Evolutionary conservation across 352 stramenopile species (phyloP).

Genomic region (Plasmopara viticola): DNA sequence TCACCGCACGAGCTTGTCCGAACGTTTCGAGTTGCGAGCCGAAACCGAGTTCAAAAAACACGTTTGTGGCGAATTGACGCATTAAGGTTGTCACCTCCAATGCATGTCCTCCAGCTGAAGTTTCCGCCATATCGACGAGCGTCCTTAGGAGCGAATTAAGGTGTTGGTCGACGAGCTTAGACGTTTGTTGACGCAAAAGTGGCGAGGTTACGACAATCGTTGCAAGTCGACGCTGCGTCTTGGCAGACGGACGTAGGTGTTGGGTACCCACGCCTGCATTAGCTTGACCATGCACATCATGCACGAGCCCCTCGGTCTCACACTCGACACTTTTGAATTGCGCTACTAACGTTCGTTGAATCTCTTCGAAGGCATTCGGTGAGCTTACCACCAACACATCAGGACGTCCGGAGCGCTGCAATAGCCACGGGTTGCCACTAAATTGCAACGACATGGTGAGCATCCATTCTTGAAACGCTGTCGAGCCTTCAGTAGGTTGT

Average conservation of each 20-base stretch:
- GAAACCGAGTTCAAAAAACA: conserved; percentile 31
- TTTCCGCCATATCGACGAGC: conserved; percentile 11
- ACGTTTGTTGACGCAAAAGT: conserved; percentile 33
- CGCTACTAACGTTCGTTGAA: conserved; percentile 28
- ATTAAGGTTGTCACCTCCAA: conserved; percentile 29
- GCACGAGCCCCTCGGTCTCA: conserved; percentile 5
- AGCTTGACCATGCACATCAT: conserved; percentile 14
- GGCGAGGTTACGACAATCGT: conserved; percentile 68
- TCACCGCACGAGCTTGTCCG: conserved; percentile 8
- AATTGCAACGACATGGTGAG: conserved; percentile 15
- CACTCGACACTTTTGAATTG: conserved; percentile 40
- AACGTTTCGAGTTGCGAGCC: conserved; percentile 20
- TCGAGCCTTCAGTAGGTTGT: conserved; percentile 9
- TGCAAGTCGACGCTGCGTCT: conserved; percentile 25
- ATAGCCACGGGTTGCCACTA: conserved; percentile 20
- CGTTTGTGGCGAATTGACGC: conserved; percentile 22
- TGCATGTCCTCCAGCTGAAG: not conserved
- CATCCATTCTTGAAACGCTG: conserved; percentile 21
- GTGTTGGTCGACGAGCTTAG: conserved; percentile 23
- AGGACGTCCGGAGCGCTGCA: conserved; percentile 14
- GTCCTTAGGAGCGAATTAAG: conserved; percentile 17
- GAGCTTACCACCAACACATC: conserved; percentile 27
- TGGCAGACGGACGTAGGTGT: conserved; percentile 9
- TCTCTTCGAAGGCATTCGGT: conserved; percentile 23
- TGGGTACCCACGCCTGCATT: conserved; percentile 16